Percentiles rank a stretch among this genome's conserved stretches.
Conservation (phyloP, 495 filamentous ascomycete genomes). For the Bryoglossum gracile region DNA sequence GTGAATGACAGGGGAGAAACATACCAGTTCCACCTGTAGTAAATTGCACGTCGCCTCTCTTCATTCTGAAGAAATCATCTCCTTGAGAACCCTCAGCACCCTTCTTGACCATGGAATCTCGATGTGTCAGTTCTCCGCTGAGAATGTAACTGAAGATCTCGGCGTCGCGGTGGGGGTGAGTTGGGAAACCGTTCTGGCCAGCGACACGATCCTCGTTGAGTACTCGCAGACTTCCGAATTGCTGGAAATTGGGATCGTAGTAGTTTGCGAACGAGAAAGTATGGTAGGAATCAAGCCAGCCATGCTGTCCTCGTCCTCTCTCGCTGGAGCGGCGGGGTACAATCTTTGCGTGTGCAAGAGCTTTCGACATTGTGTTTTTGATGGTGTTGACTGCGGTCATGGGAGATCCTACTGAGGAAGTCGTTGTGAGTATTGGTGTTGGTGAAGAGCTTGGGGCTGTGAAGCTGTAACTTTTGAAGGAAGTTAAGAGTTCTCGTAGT, state of each 20-base stretch:
- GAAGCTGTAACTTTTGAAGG: constrained; percentile 10
- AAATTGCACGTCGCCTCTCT: constrained; percentile 74
- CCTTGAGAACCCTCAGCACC: constrained; percentile 40
- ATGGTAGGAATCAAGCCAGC: constrained; percentile 81
- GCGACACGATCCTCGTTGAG: constrained; percentile 78
- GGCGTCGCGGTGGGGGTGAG: constrained; percentile 72
- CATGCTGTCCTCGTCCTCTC: constrained; percentile 68
- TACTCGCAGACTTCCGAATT: constrained; percentile 66
- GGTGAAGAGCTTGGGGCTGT: constrained; percentile 7
- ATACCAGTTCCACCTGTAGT: constrained; percentile 65
- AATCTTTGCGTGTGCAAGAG: constrained; percentile 56
- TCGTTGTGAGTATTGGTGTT: constrained; percentile 2
- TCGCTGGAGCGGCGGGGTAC: constrained; percentile 50
- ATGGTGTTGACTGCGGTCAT: constrained; percentile 20
- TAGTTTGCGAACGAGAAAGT: constrained; percentile 75
- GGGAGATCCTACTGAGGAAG: neutral
- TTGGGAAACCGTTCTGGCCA: constrained; percentile 62
- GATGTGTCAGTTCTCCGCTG: constrained; percentile 71
- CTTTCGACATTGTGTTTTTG: constrained; percentile 42
- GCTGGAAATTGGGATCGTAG: constrained; percentile 54
- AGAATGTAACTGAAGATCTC: constrained; percentile 83
- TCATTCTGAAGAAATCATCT: constrained; percentile 61
- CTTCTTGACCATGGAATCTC: constrained; percentile 63
- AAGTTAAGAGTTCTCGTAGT: constrained; percentile 20
- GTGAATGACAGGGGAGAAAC: constrained; percentile 13